Evolutionary conservation across 495 filamentous ascomycete species (phyloP), one percentile per base, ranked within the genome.

Genomic region (Lineolata rhizophorae): DNA sequence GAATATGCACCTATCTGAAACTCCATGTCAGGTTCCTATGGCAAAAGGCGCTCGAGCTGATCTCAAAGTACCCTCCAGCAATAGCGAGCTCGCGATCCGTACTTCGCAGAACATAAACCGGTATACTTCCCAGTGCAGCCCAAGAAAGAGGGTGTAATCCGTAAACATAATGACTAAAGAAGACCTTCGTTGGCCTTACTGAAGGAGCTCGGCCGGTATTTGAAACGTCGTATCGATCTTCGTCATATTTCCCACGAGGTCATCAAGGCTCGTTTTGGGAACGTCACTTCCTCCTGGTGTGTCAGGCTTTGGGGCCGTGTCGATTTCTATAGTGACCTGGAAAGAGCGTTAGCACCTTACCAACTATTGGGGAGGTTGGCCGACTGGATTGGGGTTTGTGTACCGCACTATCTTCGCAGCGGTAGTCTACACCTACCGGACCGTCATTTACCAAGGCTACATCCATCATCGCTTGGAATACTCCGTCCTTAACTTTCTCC

Each of bases 401-500:
- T 70, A 72, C 69, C 66, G 57, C 70, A 52, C 57, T 64, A 53
- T 73, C 67, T 43, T 60, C 53, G 61, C 65, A 72, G 52, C 57
- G 55, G 53, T 64, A 72, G 48, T 71, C 57, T 38, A 72, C 52
- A 71, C 79, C 67, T 63, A 93, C 84, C 50, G 84, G 84, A 35
- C 84, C 85, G 48, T 95, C 84, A 43, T 95, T 95, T 21, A 91
- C 72, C 16, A 93, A 48, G 37, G 77, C 76, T 36, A 94, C 87
- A 44, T 94, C 76, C 87, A 95, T 99, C 83, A 93, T 93, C 32
- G 90, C 87, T 44, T 92, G 84, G 50, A 95, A 99, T 21, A 92
- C 70, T 10, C 90, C 90, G 47, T 95, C 75, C 46, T 90, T 83
- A 37, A 99, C 83, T 40, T 65, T 75, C 11, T 82, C 80, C 5